These are phyloP conservation scores for Talaromyces thailandensis DNA, from an alignment of 495 filamentous ascomycete genomes.

Conservation along the genomic window DNA sequence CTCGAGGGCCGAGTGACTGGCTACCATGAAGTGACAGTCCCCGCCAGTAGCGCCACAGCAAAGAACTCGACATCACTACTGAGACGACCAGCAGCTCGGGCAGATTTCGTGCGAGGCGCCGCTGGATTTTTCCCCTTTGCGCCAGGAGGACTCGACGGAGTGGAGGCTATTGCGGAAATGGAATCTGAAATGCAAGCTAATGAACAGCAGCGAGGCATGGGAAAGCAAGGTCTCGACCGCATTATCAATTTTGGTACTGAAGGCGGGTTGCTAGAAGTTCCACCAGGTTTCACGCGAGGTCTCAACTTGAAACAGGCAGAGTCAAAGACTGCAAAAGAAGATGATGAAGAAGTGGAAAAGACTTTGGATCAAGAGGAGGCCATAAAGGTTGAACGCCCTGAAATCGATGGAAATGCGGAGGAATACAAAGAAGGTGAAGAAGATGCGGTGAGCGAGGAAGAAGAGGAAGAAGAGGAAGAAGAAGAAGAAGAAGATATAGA, in stretches of 20 bases:
- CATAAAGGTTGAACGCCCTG: slow-evolving; percentile 11
- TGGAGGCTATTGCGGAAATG: slow-evolving; percentile 69
- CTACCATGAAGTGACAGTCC: slow-evolving; percentile 90
- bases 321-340: slow-evolving; percentile 42
- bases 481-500: slow-evolving; percentile 83
- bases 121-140: slow-evolving; percentile 95
- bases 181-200: slow-evolving; percentile 52
- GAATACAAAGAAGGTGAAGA: slow-evolving; percentile 21
- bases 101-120: slow-evolving; percentile 90
- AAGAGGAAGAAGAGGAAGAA: slow-evolving; percentile 64
- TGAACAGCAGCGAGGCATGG: slow-evolving; percentile 30
- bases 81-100: slow-evolving; percentile 76
- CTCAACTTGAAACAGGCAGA: slow-evolving; percentile 61
- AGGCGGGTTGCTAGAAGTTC: slow-evolving; percentile 68
- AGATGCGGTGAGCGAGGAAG: slow-evolving; percentile 36
- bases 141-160: slow-evolving; percentile 80
- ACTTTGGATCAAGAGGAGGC: slow-evolving; percentile 57
- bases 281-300: slow-evolving; percentile 77
- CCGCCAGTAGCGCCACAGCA: slow-evolving; percentile 80
- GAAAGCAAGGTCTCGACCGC: slow-evolving; percentile 50
- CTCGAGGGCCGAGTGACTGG: slow-evolving; percentile 89
- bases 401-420: slow-evolving; percentile 22
- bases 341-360: slow-evolving; percentile 64
- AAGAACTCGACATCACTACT: slow-evolving; percentile 93
- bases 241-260: slow-evolving; percentile 74